Conservation (phyloP, 108 stramenopile genomes). For the Discostella pseudostelligera region DNA sequence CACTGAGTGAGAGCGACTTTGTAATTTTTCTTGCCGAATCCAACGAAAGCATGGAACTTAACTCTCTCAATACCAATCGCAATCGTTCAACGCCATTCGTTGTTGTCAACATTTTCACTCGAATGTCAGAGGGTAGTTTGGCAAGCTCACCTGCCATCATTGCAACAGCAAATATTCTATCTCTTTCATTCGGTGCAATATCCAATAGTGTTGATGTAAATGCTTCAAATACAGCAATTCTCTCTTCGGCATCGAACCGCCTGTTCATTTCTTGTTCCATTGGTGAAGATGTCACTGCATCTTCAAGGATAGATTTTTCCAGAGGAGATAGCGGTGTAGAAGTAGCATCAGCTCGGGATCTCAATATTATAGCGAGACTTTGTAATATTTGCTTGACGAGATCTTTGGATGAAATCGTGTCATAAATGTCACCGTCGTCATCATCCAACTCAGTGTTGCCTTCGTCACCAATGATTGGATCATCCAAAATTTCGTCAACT, state of each 20-base stretch:
- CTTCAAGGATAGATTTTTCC: slow-evolving; percentile 74
- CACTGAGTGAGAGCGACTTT: slow-evolving; percentile 31
- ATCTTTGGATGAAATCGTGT: slow-evolving; percentile 41
- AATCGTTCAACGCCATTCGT: slow-evolving; percentile 60
- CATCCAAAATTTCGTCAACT: slow-evolving; percentile 79
- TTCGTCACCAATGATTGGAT: slow-evolving; percentile 41
- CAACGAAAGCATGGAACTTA: slow-evolving; percentile 56
- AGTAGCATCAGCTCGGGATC: slow-evolving; percentile 35
- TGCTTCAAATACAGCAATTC: slow-evolving; percentile 62
- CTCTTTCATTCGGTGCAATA: slow-evolving; percentile 51
- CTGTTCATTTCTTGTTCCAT: slow-evolving; percentile 33
- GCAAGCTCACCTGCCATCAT: slow-evolving; percentile 81
- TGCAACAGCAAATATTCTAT: slow-evolving; percentile 58
- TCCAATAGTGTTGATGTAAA: slow-evolving; percentile 62
- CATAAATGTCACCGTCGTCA: slow-evolving; percentile 54
- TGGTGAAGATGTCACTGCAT: slow-evolving; percentile 36
- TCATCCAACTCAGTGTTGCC: slow-evolving; percentile 54
- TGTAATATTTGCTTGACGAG: slow-evolving; percentile 54
- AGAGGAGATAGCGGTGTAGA: slow-evolving; percentile 53
- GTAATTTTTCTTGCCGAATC: slow-evolving; percentile 59
- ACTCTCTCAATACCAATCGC: slow-evolving; percentile 49
- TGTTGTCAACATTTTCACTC: slow-evolving; percentile 53
- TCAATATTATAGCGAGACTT: slow-evolving; percentile 39
- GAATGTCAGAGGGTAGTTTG: slow-evolving; percentile 49
- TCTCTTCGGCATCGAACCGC: slow-evolving; percentile 63